These are phyloP conservation scores for Pelagomonas calceolata DNA, from an alignment of 108 stramenopile genomes.

Conservation along the genomic window DNA sequence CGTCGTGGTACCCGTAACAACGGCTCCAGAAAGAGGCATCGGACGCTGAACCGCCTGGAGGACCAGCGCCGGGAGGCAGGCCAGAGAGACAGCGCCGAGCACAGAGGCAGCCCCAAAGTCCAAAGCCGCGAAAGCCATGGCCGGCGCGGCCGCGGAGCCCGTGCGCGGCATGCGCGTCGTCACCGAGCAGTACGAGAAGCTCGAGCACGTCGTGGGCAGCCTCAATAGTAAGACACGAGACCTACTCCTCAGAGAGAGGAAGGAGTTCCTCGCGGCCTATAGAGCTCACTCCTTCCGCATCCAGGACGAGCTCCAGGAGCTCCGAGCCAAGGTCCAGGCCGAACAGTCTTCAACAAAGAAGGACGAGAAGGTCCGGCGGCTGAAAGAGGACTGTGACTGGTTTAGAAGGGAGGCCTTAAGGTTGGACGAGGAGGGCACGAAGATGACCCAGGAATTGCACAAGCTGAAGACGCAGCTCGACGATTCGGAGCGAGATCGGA, in stretches of 20 bases:
- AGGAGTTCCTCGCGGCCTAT: conserved; percentile 41
- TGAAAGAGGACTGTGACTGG: conserved; percentile 41
- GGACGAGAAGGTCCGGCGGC: conserved; percentile 30
- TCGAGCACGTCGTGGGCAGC: neutral
- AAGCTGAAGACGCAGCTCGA: conserved; percentile 30
- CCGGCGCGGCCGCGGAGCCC: too few relatives aligned
- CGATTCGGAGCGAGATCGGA: neutral
- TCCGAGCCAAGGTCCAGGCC: conserved; percentile 26
- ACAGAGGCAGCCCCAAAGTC: too few relatives aligned
- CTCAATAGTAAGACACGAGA: neutral
- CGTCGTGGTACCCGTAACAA: too few relatives aligned
- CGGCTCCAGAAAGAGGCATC: too few relatives aligned
- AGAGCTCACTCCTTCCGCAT: conserved; percentile 48
- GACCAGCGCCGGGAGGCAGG: too few relatives aligned
- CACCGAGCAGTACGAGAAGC: neutral
- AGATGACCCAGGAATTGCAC: conserved; percentile 35
- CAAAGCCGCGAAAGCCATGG: too few relatives aligned
- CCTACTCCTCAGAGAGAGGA: neutral
- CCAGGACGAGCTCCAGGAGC: conserved; percentile 38
- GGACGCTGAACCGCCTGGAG: too few relatives aligned
- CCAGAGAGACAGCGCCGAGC: too few relatives aligned
- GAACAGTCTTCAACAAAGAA: conserved; percentile 24
- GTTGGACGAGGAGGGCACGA: conserved; percentile 29
- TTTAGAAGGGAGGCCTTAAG: conserved; percentile 41
- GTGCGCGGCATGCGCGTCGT: too few relatives aligned